Conservation (phyloP, 805 yeast genomes). For the Pichia cephalocereana region DNA sequence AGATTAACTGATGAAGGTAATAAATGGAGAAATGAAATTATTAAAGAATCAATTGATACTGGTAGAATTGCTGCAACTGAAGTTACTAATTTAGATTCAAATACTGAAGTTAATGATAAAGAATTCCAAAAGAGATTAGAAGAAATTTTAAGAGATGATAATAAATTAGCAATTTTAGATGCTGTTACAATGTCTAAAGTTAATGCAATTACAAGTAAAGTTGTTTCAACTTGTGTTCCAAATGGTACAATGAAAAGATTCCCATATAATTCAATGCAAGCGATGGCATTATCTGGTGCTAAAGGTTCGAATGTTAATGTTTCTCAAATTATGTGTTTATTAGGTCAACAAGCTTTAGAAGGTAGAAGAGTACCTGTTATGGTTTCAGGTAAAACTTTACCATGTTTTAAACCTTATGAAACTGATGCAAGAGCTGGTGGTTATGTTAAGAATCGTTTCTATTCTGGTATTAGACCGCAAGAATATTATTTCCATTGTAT, state of each 20-base stretch:
- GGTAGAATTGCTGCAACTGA: conserved; percentile 93
- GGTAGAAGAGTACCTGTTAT: conserved; percentile 99
- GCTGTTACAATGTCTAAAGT: conserved; percentile 93
- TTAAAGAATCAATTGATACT: conserved; percentile 65
- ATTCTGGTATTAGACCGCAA: conserved; percentile 95
- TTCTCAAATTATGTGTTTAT: conserved; percentile 97
- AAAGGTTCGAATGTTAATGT: conserved; percentile 98
- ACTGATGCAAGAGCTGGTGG: conserved; percentile 99
- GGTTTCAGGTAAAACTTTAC: conserved; percentile 97
- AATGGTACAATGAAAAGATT: conserved; percentile 91
- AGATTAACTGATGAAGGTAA: conserved; percentile 89
- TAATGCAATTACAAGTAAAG: conserved; percentile 86
- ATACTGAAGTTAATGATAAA: conserved; percentile 39
- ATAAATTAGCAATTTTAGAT: conserved; percentile 86
- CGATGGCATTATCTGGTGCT: conserved; percentile 99
- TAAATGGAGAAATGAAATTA: conserved; percentile 74
- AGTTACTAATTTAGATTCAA: conserved; percentile 71
- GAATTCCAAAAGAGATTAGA: conserved; percentile 85
- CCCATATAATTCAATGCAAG: conserved; percentile 96
- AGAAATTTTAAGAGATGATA: conserved; percentile 90
- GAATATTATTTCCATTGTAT: conserved; percentile 99
- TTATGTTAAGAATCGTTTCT: conserved; percentile 92
- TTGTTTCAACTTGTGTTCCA: conserved; percentile 91
- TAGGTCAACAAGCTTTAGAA: conserved; percentile 98
- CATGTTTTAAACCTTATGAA: conserved; percentile 93